Base-by-base conservation (phyloP, 2,329 filamentous ascomycete genomes). In the Epichloe coenophiala region DNA sequence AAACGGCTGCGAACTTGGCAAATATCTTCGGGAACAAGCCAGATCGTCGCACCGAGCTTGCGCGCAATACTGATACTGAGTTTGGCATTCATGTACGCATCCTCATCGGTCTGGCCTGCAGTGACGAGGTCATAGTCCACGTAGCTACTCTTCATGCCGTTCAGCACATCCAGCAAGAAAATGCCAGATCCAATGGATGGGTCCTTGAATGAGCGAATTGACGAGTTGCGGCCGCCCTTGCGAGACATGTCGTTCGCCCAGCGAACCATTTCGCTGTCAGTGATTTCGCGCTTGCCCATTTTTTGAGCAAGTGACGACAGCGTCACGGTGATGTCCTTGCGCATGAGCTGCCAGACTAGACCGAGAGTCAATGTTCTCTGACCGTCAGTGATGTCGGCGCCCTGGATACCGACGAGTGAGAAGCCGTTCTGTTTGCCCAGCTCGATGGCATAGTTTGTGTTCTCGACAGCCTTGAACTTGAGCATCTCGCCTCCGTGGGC, bases 41-140 rank as follows among this genome's bases (percentile, higher is more conserved):
- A 98, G 63, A 98, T 98, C 3, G 93, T 98, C 12, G 93, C 93
- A 13, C 93, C 93, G 77, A 98, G 85, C 80, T 98, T 98, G 72
- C 93, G 77, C 51, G 93, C 93, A 74, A 98, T 98, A 69, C 87
- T 94, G 72, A 98, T 98, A 62, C 89, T 93, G 60, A 98, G 74
- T 74, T 98, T 98, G 49, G 93, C 91, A 65, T 98, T 98, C 67
- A 93, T 74, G 66, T 98, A 97, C 13, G 88, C 86, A 56, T 97
- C 93, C 47, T 97, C 91, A 48, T 95, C 88, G 2, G 80, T 89
- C 57, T 80, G 76, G 39, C 93, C 93, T 9, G 83, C 64, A 0
- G 88, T 93, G 43, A 98, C 93, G 19, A 98, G 78, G 60, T 97
- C 91, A 65, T 97, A 97, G 69, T 98, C 93, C 57, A 98, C 93